Evolutionary conservation across 805 yeast species (phyloP).

Genomic region (Lipomyces starkeyi): DNA sequence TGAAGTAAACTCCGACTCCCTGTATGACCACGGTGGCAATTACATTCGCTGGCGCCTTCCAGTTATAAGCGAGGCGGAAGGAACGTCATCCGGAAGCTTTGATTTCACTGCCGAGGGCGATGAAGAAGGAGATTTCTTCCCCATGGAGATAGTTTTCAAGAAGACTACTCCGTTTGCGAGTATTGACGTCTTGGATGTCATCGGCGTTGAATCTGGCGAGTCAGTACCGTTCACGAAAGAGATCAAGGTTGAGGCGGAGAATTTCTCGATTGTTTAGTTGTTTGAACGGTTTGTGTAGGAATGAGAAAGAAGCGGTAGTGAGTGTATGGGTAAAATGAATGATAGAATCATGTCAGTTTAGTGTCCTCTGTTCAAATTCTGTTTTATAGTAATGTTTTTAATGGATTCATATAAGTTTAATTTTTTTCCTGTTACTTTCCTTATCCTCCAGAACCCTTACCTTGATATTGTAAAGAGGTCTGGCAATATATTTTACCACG

Average conservation of each 20-base stretch:
- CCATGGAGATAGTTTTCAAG: conserved; percentile 74
- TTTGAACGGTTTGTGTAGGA: neutral
- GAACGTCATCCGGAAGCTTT: conserved; percentile 69
- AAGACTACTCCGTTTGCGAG: conserved; percentile 62
- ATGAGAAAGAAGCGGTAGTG: neutral
- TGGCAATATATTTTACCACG: no score
- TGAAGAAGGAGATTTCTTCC: conserved; percentile 86
- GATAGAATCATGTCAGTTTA: neutral
- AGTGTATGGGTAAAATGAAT: neutral
- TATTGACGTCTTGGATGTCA: conserved; percentile 67
- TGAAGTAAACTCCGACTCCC: conserved; percentile 50
- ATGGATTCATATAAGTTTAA: neutral
- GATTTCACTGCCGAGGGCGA: conserved; percentile 77
- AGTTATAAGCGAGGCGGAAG: conserved; percentile 55
- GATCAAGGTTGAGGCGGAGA: conserved; percentile 46
- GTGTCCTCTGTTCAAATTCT: neutral
- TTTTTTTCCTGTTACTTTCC: no score
- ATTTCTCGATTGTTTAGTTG: conserved; percentile 42
- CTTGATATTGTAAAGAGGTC: no score
- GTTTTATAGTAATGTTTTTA: neutral
- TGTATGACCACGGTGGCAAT: conserved; percentile 61
- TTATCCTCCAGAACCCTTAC: no score
- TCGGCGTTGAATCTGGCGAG: conserved; percentile 52
- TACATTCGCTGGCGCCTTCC: conserved; percentile 73
- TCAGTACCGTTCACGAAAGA: conserved; percentile 74